Evolutionary conservation across 305 asterid genomes (phyloP).

Genomic region (Salvia sclarea): DNA sequence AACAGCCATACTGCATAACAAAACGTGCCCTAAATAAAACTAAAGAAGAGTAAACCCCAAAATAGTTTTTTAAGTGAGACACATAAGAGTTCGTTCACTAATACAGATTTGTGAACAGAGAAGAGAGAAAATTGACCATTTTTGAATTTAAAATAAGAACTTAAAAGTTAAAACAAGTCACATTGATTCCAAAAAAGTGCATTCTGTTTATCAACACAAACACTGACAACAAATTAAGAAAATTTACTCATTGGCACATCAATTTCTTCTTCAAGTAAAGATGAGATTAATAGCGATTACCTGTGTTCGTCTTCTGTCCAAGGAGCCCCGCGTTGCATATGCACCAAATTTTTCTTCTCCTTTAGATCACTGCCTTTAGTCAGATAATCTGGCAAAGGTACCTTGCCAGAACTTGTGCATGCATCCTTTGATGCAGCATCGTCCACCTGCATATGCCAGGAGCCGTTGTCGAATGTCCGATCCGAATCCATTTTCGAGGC

Average conservation of each 20-base stretch:
- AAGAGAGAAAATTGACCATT: too few relatives aligned
- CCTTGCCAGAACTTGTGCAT: slow-evolving; percentile 14
- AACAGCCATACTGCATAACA: background rate
- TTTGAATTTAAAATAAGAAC: too few relatives aligned
- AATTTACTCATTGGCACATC: too few relatives aligned
- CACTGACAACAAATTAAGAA: too few relatives aligned
- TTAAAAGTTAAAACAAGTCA: background rate
- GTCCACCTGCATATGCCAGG: slow-evolving; percentile 28
- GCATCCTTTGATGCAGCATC: slow-evolving; percentile 18
- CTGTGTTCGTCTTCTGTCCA: too few relatives aligned
- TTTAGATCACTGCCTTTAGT: background rate
- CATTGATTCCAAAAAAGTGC: background rate
- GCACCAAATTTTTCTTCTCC: slow-evolving; percentile 18
- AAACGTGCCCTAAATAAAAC: too few relatives aligned
- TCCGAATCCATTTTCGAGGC: slow-evolving; percentile 30
- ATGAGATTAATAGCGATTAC: too few relatives aligned
- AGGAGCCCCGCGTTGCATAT: slow-evolving; percentile 22
- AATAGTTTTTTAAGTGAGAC: background rate
- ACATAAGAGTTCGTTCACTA: background rate
- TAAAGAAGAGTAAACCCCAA: background rate
- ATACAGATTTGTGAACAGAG: background rate
- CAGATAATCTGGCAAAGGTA: slow-evolving; percentile 24
- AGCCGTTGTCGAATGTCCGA: slow-evolving; percentile 24
- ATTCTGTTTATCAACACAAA: background rate
- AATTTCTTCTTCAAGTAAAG: background rate